Base-by-base conservation (phyloP, 768 basidiomycete species). In the Russula vinacea region DNA sequence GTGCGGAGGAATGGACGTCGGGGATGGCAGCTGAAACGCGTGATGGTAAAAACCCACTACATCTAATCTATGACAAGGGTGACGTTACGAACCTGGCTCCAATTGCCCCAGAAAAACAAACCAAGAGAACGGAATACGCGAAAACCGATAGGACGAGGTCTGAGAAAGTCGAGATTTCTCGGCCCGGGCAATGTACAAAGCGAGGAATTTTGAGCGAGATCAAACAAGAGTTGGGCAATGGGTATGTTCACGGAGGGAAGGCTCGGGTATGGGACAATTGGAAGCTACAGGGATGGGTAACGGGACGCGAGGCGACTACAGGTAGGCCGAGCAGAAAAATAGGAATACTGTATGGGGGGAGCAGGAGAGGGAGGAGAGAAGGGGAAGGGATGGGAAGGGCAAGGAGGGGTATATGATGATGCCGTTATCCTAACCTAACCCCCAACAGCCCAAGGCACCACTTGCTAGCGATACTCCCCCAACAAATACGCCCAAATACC, bases 401-500 rank as follows among this genome's bases (percentile, higher is more conserved):
- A 13, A 29, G 42, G 49, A 51, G 24, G 49, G 45, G 51, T 39
- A 40, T 55, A 55, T 39, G 47, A 64, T 64, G 49, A 19, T 37
- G 62, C 52, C 52, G 62, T 59, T 64, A 64, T 64, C 62, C 49
- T 16, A 17, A 26, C 37, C 24, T 17, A 29, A 32, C 42, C 35
- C 11, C 45, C 2, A 42, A 19, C 39, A 2, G 39, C 16, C 40
- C 40, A 16, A 16, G 44, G 44, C 19, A 45, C 44, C 10, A 3
- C 3, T 16, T 42, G 32, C 53, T 24, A 37, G 52, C 17, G 65
- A 65, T 60, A 60, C 56, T 2, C 64, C 62, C 62, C 29, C 29
- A 29, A 29, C 29, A 67, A 67, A 67, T 37, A 67, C 7, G 16
- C 5, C 58, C 62, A 67, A 67, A 67, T 33, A 66, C 29, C 17